Evolutionary conservation across 202 grass and related monocot species (phyloP).

Genomic region (Schoenoplectus tabernaemontani): DNA sequence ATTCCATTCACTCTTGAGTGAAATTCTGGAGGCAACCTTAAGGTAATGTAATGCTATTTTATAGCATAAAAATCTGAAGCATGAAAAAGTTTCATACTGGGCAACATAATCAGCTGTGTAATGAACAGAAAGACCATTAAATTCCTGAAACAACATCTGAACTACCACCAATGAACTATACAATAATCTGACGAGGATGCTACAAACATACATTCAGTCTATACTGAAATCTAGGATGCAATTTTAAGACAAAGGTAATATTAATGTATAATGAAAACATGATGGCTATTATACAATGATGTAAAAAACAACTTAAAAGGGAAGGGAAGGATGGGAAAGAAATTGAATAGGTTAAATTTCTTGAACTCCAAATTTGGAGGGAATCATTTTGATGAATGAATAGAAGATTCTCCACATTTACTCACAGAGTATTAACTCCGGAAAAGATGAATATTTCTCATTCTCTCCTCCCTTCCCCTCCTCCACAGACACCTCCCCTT

Average conservation of each 20-base stretch:
- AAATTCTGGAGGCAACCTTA: not conserved
- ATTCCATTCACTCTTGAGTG: not conserved
- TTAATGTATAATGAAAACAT: not conserved
- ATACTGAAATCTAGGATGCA: not conserved
- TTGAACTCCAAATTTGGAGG: no score
- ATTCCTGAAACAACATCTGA: slow-evolving; percentile 8
- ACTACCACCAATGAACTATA: slow-evolving; percentile 22
- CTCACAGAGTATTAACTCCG: no score
- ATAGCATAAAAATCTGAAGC: not conserved
- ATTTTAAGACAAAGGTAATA: not conserved
- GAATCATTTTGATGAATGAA: no score
- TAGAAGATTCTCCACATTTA: no score
- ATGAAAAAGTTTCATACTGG: not conserved
- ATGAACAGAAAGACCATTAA: not conserved
- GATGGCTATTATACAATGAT: not conserved
- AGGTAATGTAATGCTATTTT: not conserved
- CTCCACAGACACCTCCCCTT: no score
- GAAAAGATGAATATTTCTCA: no score
- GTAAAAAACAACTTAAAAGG: not conserved
- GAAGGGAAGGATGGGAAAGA: no score
- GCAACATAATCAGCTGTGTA: not conserved
- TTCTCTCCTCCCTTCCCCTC: no score
- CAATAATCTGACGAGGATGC: not conserved
- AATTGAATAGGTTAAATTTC: no score
- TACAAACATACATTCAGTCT: not conserved